A percentile compares a stretch with the other conserved stretches of the same genome.
These are phyloP conservation scores for Diaporthe vaccinii DNA, from an alignment of 2,329 filamentous ascomycete genomes.

Conservation along the genomic window DNA sequence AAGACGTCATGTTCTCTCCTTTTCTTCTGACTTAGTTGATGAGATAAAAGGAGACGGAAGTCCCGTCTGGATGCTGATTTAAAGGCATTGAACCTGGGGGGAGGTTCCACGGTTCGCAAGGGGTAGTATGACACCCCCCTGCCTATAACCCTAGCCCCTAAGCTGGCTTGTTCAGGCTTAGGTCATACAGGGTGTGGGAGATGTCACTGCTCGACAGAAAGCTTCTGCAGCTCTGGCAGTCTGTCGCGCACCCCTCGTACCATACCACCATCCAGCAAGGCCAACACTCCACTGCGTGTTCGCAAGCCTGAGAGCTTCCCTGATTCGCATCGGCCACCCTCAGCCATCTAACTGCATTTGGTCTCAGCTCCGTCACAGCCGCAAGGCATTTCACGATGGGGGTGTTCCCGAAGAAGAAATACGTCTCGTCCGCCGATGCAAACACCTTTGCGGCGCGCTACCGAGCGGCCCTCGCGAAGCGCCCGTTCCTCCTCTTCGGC, in stretches of 20 bases:
- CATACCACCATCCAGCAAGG: not conserved
- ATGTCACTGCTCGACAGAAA: not conserved
- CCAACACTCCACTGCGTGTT: not conserved
- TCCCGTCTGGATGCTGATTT: not conserved
- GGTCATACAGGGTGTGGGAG: slow-evolving; percentile 6
- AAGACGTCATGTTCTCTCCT: slow-evolving; percentile 9
- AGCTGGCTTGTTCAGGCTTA: slow-evolving; percentile 5
- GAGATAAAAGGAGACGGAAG: not conserved
- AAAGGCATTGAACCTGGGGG: slow-evolving; percentile 11
- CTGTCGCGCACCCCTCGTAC: not conserved
- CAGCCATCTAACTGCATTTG: not conserved
- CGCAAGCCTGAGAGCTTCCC: not conserved
- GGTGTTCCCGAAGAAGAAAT: slow-evolving; percentile 78
- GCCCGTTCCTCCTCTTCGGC: slow-evolving; percentile 93
- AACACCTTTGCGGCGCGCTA: slow-evolving; percentile 82
- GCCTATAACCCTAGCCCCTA: slow-evolving; percentile 24
- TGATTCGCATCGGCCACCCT: not conserved
- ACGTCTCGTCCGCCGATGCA: slow-evolving; percentile 74
- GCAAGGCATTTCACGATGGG: slow-evolving; percentile 60
- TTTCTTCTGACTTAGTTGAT: not conserved
- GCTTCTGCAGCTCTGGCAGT: not conserved
- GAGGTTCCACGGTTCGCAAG: slow-evolving; percentile 1
- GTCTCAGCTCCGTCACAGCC: not conserved
- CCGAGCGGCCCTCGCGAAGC: slow-evolving; percentile 79
- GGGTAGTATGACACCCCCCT: slow-evolving; percentile 3